Conservation (phyloP, 495 filamentous ascomycete species). For the Astrothelium macrocarpum region DNA sequence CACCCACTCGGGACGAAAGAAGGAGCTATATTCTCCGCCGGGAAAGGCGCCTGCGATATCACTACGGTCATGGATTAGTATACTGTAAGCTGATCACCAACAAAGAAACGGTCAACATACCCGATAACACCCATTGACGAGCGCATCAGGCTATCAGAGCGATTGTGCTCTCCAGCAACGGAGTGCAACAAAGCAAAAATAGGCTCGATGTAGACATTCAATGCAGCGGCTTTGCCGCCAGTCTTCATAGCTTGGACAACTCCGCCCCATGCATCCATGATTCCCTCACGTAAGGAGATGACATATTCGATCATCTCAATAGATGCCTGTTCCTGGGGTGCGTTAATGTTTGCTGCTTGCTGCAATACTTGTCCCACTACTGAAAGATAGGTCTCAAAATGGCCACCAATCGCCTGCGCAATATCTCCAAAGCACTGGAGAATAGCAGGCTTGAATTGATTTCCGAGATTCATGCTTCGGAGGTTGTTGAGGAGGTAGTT, state of each 20-base stretch:
- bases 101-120: constrained; percentile 41
- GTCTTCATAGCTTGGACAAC: constrained; percentile 87
- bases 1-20: constrained; percentile 86
- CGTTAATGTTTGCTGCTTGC: constrained; percentile 75
- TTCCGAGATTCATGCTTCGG: constrained; percentile 63
- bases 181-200: constrained; percentile 84
- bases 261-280: constrained; percentile 98
- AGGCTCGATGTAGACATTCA: constrained; percentile 69
- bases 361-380: constrained; percentile 90
- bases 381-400: constrained; percentile 84
- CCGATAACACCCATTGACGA: constrained; percentile 94
- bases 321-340: constrained; percentile 51
- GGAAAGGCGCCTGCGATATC: constrained; percentile 92
- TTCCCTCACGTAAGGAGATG: constrained; percentile 85
- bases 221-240: constrained; percentile 57
- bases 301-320: constrained; percentile 96
- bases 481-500: constrained; percentile 88
- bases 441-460: constrained; percentile 97
- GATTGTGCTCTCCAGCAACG: constrained; percentile 69
- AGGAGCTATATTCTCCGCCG: constrained; percentile 70
- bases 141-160: constrained; percentile 83
- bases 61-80: constrained; percentile 44
- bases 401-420: constrained; percentile 83
- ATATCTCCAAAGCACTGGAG: constrained; percentile 97
- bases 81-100: constrained; percentile 1